Base-by-base conservation (phyloP, 768 basidiomycete genomes). In the Rhodotorula kratochvilovae region DNA sequence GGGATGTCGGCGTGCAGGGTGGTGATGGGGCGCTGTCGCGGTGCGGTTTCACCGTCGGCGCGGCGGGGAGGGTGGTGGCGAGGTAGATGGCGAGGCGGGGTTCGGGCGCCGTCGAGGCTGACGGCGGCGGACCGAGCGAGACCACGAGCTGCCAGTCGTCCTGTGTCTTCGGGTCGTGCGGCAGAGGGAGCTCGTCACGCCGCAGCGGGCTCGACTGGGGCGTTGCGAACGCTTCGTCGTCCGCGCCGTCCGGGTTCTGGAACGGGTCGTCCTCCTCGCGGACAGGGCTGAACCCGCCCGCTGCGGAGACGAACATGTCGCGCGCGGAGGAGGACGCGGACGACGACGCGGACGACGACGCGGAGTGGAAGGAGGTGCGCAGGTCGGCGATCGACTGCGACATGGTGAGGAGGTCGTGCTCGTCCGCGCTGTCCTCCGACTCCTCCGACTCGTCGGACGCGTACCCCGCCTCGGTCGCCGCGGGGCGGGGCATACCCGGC, bases 301-400 rank as follows among this genome's bases (percentile, higher is more conserved):
- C 43, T 1, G 66, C 59, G 15, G 61, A 63, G 7, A 36, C 31
- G 25, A 60, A 61, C 42, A 33, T 12, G 59, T 59, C 58, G 66
- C 48, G 35, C 29, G 21, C 54, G 8, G 35, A 25, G 15, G 56
- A 17, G 13, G 59, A 61, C 5, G 16, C 23, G 13, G 46, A 29
- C 27, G 54, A 19, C 27, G 65, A n/a, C 29, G 21, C 54, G 8
- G 35, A 25, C 35, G 56, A 17, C 19, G 59, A 61, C 5, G 16
- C 23, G 13, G 46, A 36, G 36, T 51, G 21, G 36, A 46, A 36
- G n/a, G 63, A 66, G 5, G 59, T 59, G 35, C 73, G 73, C 33
- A 74, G 56, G 59, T 74, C 73, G 36, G 67, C 66, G 7, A 74
- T 71, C 7, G 63, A 61, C 23, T 63, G 63, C 12, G 69, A 71